Conservation (phyloP, 345 rosid species). For the Murraya paniculata region DNA sequence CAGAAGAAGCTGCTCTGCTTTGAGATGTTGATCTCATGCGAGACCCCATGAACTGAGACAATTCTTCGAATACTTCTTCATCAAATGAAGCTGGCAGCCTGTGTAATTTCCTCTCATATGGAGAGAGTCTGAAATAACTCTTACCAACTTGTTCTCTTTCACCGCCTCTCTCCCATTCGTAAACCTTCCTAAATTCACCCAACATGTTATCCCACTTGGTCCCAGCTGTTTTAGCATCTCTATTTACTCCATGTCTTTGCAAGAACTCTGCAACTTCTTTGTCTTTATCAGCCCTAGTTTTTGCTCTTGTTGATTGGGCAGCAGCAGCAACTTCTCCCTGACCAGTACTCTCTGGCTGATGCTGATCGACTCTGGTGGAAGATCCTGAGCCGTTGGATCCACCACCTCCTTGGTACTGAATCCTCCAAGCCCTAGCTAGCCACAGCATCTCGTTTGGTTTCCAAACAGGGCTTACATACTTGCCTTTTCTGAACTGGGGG, state of each 20-base stretch:
- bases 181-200: slow-evolving; percentile 92
- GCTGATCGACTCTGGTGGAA: slow-evolving; percentile 28
- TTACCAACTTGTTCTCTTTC: slow-evolving; percentile 73
- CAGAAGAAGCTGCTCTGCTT: slow-evolving; percentile 29
- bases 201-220: slow-evolving; percentile 99
- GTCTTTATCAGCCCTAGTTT: slow-evolving; percentile 94
- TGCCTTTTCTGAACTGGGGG: slow-evolving; percentile 80
- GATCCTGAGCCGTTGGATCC: slow-evolving; percentile 38
- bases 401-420: slow-evolving; percentile 54
- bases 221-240: slow-evolving; percentile 94
- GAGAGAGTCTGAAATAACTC: slow-evolving; percentile 95
- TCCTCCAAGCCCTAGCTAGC: slow-evolving; percentile 93
- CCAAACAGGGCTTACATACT: slow-evolving; percentile 98
- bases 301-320: slow-evolving; percentile 49
- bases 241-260: slow-evolving; percentile 68
- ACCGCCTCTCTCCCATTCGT: slow-evolving; percentile 90
- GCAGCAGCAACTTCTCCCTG: slow-evolving; percentile 20
- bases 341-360: slow-evolving; percentile 16
- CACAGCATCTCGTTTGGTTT: slow-evolving; percentile 97
- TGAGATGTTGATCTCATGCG: slow-evolving; percentile 58
- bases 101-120: slow-evolving; percentile 82
- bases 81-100: slow-evolving; percentile 95
- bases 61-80: slow-evolving; percentile 90
- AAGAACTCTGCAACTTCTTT: slow-evolving; percentile 89
- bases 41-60: slow-evolving; percentile 89